Evolutionary conservation across 352 stramenopile genomes (phyloP), one percentile per base, ranked within the genome.

Genomic region (Blastocystis sp.): DNA sequence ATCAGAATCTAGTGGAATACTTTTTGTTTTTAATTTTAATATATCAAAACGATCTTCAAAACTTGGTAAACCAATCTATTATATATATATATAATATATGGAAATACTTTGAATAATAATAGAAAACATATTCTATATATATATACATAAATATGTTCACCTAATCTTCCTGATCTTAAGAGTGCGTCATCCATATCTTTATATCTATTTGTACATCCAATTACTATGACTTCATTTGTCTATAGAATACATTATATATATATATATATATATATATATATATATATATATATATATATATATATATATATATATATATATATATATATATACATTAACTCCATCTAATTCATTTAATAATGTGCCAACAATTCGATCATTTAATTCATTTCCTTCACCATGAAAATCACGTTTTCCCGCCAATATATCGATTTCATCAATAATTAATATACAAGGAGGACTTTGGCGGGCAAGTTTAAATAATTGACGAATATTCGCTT

Each of bases 371-470:
- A 33, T 47, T 39, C 65, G 48, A 30, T 58, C 48, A 23, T 44
- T 48, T 23, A 58, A 58, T 21, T 58, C 48, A 7, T 19, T 46
- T 27, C 11, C 48, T 25, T 19, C 28, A 11, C 16, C 35, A 23
- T 37, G 44, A 7, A 58, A 19, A 11, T 10, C 47, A 7, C 48
- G 27, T 16, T 46, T 48, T 7, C 48, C 48, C 9, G 33, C 48
- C 13, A 58, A 18, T 24, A 44, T 24, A 10, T 58, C 48, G 35
- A 58, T 28, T 35, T 84, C 76, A 55, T 86, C 78, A 56, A 86
- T 84, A 55, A 86, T 83, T 9, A 84, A 59, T 25, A 84, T 59
- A 52, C 77, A 83, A 16, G 78, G 78, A 19, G 78, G 72, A 1
- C 77, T 73, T 4, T 69, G 68, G 30, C 77, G 76, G 28, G 77